Evolutionary conservation across 75 land plant genomes (phyloP), one percentile per base, ranked within the genome.

Genomic region (Picea sitchensis): DNA sequence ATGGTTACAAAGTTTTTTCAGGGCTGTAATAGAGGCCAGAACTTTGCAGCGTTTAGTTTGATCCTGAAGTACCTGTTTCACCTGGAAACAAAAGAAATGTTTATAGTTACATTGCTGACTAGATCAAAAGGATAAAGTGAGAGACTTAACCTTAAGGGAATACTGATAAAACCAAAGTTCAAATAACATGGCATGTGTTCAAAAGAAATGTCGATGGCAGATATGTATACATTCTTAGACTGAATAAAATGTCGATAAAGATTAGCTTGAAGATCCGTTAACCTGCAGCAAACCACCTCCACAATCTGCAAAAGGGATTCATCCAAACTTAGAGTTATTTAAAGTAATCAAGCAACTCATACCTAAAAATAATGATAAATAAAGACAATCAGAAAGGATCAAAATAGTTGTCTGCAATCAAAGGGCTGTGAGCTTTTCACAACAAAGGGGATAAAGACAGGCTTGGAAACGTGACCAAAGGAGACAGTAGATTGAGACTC

Each of bases 1-100:
- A 84, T 97, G 99, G 79, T 94, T 97, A 84, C 99, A 97, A 12
- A 97, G 84, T 77, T 97, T 95, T 83, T 97, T 97, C 60, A 97
- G 88, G 20, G 95, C 98, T 60, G 94, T 93, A 63, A 97, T 97
- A 72, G 92, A 97, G 26, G 98, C 94, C 79, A 97, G 85, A 71
- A 97, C 93, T 79, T 88, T 94, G 15, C 95, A 89, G 18, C 88
- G 88, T 78, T 91, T 95, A 31, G 86, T 60, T 57, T 93, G 89
- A 73, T 95, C 99, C 79, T 83, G 76, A 81, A 97, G 80, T 21
- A 82, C 90, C 75, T 85, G 86, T 68, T 91, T 94, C 61, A 97
- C 87, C 99, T 97, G 74, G 14, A 69, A 31, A 51, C 12, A 32
- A 15, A 44, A 44, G 13, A 38, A 71, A 71, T n/a, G 3, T 71